Evolutionary conservation across 352 stramenopile species (phyloP), one percentile per base, ranked within the genome.

Genomic region (Phytophthora crassamura): DNA sequence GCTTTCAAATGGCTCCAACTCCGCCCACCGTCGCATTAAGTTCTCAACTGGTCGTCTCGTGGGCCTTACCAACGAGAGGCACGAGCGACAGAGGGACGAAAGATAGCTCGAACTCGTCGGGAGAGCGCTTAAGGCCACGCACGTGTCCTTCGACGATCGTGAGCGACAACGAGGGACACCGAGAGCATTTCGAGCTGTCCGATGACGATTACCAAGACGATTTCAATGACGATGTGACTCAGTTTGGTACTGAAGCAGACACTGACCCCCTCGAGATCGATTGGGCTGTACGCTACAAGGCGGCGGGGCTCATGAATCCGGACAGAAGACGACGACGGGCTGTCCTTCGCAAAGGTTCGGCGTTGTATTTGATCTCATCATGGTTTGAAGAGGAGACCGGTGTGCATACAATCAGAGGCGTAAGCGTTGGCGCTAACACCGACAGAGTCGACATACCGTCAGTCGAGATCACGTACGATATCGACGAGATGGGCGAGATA

Each of bases 91-190:
- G 20, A 7, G 38, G 7, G 25, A 39, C 4, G 40, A 57, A 18
- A 33, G 2, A 43, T 14, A 41, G 7, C 14, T 61, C 47, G 7
- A 62, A 43, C 15, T 57, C 66, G 0, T 41, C 65, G 33, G 47
- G 34, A n/a, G 48, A 67, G 30, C 69, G 58, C 30, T 56, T n/a
- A n/a, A 55, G 75, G 22, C 73, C 76, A 11, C 61, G 73, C 3
- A 88, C 82, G 4, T 90, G 82, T 45, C 82, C 82, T 9, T 87
- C 74, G 4, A 81, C 64, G n/a, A 60, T 88, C 38, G 52, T 63
- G 8, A 85, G 67, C n/a, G 60, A 75, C 1, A 84, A 59, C 8
- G 62, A 76, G 1, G 18, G 2, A 12, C 43, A 57, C n/a, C 53
- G 28, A 45, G 41, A 65, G 46, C 56, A 30, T 11, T 18, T 9